Base-by-base conservation (phyloP, 139 green algal species). In the Ostreobium quekettii region DNA sequence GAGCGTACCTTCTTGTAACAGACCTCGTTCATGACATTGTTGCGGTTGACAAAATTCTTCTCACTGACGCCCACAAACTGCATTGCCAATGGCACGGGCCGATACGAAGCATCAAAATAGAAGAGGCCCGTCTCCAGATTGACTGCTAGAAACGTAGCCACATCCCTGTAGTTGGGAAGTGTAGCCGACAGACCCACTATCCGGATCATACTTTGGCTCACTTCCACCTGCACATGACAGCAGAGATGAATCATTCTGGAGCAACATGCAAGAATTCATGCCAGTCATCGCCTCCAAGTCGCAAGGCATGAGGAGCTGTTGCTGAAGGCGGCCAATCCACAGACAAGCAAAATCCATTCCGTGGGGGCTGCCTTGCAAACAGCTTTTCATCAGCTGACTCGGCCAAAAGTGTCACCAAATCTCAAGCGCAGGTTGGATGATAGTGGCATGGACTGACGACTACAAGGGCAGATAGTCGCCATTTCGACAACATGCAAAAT, bases 131-230 rank as follows among this genome's bases (percentile, higher is more conserved):
- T 78, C 24, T 49, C 19, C 35, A 71, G 26, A 64, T 71, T 75
- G 42, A 77, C 70, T 1, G 30, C 80, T 37, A 99, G 82, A 76
- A 99, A 99, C 11, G 76, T 65, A 0, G 79, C 92, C 36, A 99
- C 94, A 73, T 98, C 91, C 48, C 83, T 76, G 80, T 96, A 95
- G 82, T 98, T 99, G 48, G 94, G 94, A 58, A 99, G 86, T 1
- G 94, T 99, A 32, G 94, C 94, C 1, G 86, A 96, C 28, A 99
- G 85, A 15, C 94, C 94, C 68, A 99, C 92, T 42, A 98, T 95
- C 65, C 94, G 88, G 72, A 99, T 98, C 92, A 98, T 97, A 77
- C 64, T 85, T 83, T 99, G 93, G 29, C 81, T 89, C 32, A 83
- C 82, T 79, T 98, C 92, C 48, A 98, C 92, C 89, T 96, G 80